Conservation (phyloP, 176 grass and related monocot genomes). For the Dendrocalamus sinicus region DNA sequence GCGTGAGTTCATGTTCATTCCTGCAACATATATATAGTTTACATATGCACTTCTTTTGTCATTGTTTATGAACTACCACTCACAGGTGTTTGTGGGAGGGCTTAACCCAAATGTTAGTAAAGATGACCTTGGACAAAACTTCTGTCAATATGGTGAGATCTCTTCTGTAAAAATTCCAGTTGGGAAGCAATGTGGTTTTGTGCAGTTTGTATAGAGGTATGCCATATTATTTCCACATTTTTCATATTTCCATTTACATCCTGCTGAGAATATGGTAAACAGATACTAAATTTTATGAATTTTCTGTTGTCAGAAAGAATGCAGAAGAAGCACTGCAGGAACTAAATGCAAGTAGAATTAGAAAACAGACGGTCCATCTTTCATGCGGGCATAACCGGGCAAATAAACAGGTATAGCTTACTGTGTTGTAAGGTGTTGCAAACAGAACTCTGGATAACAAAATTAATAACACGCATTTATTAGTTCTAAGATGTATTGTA, state of each 20-base stretch:
- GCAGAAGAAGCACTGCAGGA: no score
- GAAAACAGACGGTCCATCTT: conserved; percentile 67
- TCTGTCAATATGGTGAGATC: conserved; percentile 77
- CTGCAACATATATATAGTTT: conserved; percentile 21
- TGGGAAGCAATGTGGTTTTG: conserved; percentile 76
- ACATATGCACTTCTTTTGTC: conserved; percentile 20
- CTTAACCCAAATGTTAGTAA: conserved; percentile 71
- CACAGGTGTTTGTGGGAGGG: conserved; percentile 82
- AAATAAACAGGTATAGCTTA: conserved; percentile 64
- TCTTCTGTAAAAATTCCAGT: conserved; percentile 77
- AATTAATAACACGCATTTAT: background rate
- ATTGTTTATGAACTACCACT: conserved; percentile 1
- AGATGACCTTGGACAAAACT: conserved; percentile 70
- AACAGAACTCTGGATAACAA: background rate
- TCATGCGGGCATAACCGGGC: conserved; percentile 70
- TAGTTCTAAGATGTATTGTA: background rate
- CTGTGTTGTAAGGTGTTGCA: background rate
- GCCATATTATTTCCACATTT: background rate
- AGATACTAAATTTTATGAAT: background rate
- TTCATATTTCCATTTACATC: background rate
- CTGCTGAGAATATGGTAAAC: no score
- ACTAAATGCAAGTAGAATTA: no score
- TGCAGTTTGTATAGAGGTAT: conserved; percentile 59
- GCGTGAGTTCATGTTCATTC: conserved; percentile 51
- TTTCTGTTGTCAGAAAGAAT: no score